Base-by-base conservation (phyloP, 371 early-diverging fungal genomes). In the Cokeromyces recurvatus region DNA sequence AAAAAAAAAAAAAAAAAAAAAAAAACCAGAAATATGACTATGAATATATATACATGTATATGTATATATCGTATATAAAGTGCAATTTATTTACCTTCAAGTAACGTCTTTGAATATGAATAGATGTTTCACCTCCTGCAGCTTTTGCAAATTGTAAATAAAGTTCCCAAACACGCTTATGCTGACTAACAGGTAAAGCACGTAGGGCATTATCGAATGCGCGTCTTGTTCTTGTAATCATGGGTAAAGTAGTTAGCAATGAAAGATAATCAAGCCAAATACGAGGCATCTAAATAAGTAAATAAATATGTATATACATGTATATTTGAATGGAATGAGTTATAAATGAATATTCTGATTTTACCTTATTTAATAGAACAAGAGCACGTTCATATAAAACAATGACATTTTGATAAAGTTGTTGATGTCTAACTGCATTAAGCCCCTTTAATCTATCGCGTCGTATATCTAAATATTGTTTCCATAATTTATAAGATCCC, bases 401-500 rank as follows among this genome's bases (percentile, higher is more conserved):
- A 57, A 83, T 85, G 12, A 91, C 78, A 16, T 68, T 65, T 17
- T 72, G 66, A 67, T 84, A 90, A 39, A 82, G 87, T 4, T 66
- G 70, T 45, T 68, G 58, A 41, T 67, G 63, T 40, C 55, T 51
- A 8, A 76, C 59, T 48, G 83, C 66, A 55, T 86, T 61, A 32
- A 64, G 41, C 15, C 74, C 62, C 21, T 67, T 62, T 6, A 90
- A 51, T 32, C 65, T 71, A 22, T 74, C 63, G 24, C 71, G 64
- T 37, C 93, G 82, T 34, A 83, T 62, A 57, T 87, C 87, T n/a
- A 96, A 64, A 56, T 95, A 95, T 27, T 67, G 61, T 58, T 90
- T 92, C 97, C 97, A 98, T 12, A 98, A 75, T 64, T 94, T 95
- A 72, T 95, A 97, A 6, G 91, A 90, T 2, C 95, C 91, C 1